Evolutionary conservation across 768 basidiomycete species (phyloP).

Genomic region (Neoboletus brunneissimus): DNA sequence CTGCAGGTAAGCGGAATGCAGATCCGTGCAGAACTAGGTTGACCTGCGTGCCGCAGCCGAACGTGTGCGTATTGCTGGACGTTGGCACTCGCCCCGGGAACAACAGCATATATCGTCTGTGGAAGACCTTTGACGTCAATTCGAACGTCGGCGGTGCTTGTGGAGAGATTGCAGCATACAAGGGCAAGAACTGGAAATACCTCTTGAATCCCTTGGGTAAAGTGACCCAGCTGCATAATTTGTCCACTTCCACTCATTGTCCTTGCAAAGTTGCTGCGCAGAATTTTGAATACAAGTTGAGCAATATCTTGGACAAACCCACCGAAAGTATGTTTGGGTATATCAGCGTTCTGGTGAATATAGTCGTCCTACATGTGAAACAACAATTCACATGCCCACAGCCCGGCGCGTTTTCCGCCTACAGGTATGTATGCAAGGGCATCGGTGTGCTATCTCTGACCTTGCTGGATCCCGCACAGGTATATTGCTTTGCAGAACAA

Average conservation of each 20-base stretch:
- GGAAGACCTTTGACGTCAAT: constrained; percentile 93
- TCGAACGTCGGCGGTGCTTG: constrained; percentile 94
- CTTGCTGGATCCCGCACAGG: constrained; percentile 29
- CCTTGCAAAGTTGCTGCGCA: constrained; percentile 73
- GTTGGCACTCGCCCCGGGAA: constrained; percentile 90
- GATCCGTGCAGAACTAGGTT: background rate
- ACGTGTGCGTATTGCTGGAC: constrained; percentile 89
- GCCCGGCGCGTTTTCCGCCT: constrained; percentile 95
- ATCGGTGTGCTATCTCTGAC: background rate
- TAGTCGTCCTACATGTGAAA: background rate
- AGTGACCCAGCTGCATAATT: constrained; percentile 13
- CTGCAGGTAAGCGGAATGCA: constrained; percentile 57
- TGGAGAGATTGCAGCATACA: constrained; percentile 93
- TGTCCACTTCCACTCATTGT: background rate
- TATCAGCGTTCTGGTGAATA: constrained; percentile 81
- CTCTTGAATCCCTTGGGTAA: constrained; percentile 82
- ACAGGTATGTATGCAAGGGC: constrained; percentile 42
- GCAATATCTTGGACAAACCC: constrained; percentile 88
- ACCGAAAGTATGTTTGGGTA: constrained; percentile 92
- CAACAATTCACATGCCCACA: constrained; percentile 27
- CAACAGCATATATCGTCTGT: constrained; percentile 88
- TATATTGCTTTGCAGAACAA: constrained; percentile 91
- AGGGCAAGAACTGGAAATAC: constrained; percentile 82
- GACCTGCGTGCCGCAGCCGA: constrained; percentile 50
- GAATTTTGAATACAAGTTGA: constrained; percentile 94